These are phyloP conservation scores for Alisma plantagoaquatica DNA, from an alignment of 106 monocot genomes.

Conservation along the genomic window DNA sequence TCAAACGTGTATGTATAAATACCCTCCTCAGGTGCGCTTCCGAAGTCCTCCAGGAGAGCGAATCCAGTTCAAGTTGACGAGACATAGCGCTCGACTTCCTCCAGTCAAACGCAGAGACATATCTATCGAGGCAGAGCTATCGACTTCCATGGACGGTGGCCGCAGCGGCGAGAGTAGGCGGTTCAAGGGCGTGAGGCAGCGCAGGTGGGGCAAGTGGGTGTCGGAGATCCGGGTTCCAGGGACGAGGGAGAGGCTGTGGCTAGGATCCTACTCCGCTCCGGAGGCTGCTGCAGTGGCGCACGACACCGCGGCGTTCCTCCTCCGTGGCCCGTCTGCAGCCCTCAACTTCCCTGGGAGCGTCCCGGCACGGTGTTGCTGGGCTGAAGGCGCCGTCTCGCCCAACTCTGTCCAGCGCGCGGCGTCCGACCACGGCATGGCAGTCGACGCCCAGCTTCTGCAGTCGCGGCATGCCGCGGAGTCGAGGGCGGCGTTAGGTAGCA, in stretches of 20 bases:
- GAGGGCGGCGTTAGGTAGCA: not conserved
- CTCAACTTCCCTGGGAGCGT: conserved; percentile 24
- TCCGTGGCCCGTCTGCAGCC: conserved; percentile 13
- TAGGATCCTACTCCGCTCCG: conserved; percentile 28
- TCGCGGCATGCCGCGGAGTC: not conserved
- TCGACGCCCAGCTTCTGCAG: conserved; percentile 12
- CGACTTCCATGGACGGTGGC: too few species aligned
- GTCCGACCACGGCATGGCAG: conserved; percentile 25
- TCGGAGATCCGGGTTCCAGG: conserved; percentile 35
- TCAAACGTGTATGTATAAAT: too few species aligned
- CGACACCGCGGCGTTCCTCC: too few species aligned
- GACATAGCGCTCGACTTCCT: too few species aligned
- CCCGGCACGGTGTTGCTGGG: too few species aligned
- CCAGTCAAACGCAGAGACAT: too few species aligned
- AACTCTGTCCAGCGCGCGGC: conserved; percentile 26
- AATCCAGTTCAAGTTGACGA: too few species aligned
- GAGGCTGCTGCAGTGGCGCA: conserved; percentile 38
- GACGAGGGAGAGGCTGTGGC: conserved; percentile 25
- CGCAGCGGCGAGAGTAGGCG: not conserved
- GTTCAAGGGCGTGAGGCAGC: conserved; percentile 38
- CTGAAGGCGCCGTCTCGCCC: conserved; percentile 21
- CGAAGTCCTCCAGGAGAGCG: too few species aligned
- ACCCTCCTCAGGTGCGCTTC: too few species aligned
- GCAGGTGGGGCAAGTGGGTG: too few species aligned
- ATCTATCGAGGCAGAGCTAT: too few species aligned